Evolutionary conservation across 2,329 filamentous ascomycete genomes (phyloP).

Genomic region (Pezicula radicicola): DNA sequence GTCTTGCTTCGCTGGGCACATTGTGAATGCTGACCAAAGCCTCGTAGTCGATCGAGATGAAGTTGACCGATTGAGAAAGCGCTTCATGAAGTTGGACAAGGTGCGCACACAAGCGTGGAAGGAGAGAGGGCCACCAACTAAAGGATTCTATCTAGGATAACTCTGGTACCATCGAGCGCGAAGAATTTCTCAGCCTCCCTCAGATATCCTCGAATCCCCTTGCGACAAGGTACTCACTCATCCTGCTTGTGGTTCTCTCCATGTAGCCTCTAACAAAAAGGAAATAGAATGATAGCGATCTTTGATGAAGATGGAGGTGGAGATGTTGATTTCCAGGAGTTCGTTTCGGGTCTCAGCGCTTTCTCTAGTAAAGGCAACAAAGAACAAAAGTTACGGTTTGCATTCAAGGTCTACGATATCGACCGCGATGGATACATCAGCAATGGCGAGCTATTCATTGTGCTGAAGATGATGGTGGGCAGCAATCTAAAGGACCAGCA

Average conservation of each 20-base stretch:
- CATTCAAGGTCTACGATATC: conserved; percentile 99
- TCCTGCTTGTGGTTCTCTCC: neutral
- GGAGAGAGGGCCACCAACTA: conserved; percentile 1
- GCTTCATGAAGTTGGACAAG: conserved; percentile 99
- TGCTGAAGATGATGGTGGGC: conserved; percentile 99
- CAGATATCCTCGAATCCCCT: conserved; percentile 98
- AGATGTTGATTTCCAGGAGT: conserved; percentile 98
- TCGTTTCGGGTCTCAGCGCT: conserved; percentile 89
- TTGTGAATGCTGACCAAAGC: conserved; percentile 4
- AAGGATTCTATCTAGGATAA: conserved; percentile 66
- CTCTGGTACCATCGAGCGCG: conserved; percentile 96
- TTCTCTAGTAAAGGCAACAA: conserved; percentile 99
- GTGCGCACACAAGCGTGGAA: conserved; percentile 43
- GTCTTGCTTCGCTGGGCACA: conserved; percentile 1
- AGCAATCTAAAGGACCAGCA: conserved; percentile 99
- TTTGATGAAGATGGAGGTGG: conserved; percentile 98
- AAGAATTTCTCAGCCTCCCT: conserved; percentile 94
- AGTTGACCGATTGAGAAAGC: conserved; percentile 90
- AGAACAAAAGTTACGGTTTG: conserved; percentile 95
- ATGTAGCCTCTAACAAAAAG: neutral
- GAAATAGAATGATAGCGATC: conserved; percentile 88
- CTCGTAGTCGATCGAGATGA: conserved; percentile 88
- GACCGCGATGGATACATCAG: conserved; percentile 98
- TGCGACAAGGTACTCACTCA: conserved; percentile 68
- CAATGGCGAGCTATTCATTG: conserved; percentile 98